These are phyloP conservation scores for Ascodesmis nigricans DNA, from an alignment of 495 filamentous ascomycete genomes.

Conservation along the genomic window DNA sequence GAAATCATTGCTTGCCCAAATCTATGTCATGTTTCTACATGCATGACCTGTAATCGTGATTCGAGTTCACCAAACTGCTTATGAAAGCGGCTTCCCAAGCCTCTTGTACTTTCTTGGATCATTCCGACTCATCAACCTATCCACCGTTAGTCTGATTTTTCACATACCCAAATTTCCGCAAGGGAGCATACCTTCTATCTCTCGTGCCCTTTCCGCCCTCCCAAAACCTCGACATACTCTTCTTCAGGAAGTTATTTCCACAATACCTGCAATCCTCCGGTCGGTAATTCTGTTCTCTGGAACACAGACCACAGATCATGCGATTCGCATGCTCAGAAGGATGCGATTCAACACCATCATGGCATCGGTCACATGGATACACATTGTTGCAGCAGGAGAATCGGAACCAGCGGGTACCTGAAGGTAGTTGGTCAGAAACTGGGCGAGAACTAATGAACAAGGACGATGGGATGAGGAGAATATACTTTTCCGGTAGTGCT, in stretches of 20 bases:
- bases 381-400: slow-evolving; percentile 34
- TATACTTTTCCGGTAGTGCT: slow-evolving; percentile 57
- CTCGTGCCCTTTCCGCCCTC: slow-evolving; percentile 43
- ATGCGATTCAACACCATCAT: slow-evolving; percentile 51
- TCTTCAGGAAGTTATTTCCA: slow-evolving; percentile 40
- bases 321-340: slow-evolving; percentile 63
- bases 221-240: slow-evolving; percentile 59
- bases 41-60: no score
- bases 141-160: background rate
- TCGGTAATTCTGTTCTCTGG: slow-evolving; percentile 61
- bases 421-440: no score
- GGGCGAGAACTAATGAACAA: background rate
- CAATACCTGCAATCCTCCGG: slow-evolving; percentile 65
- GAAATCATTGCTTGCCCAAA: no score
- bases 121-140: slow-evolving; percentile 5
- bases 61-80: no score
- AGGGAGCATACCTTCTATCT: slow-evolving; percentile 1
- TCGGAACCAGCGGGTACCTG: slow-evolving; percentile 51
- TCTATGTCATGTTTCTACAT: no score
- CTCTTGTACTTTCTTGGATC: slow-evolving; percentile 6
- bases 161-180: background rate
- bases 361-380: slow-evolving; percentile 67
- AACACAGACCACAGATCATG: slow-evolving; percentile 76
- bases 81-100: slow-evolving; percentile 20
- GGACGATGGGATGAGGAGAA: background rate